Conservation (phyloP, 1,284 basidiomycete species). For the Ceratobasidium sp. region DNA sequence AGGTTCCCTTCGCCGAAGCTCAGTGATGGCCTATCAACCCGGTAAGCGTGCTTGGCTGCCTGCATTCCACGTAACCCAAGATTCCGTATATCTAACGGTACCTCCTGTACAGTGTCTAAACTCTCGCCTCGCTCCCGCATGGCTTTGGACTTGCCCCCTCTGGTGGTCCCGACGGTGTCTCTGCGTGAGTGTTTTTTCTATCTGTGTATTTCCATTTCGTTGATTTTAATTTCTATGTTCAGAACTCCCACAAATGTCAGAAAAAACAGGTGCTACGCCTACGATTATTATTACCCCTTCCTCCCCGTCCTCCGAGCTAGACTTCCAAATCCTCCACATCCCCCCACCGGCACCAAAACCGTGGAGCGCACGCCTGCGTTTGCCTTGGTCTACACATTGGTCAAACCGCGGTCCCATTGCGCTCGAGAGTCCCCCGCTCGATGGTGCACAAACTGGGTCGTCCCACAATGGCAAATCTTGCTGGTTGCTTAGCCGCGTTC, state of each 20-base stretch:
- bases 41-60: constrained; percentile 35
- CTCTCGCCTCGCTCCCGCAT: constrained; percentile 40
- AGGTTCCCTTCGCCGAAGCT: constrained; percentile 30
- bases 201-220: neutral
- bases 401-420: constrained; percentile 41
- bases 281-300: constrained; percentile 46
- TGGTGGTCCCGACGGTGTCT: constrained; percentile 42
- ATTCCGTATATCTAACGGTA: neutral
- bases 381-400: constrained; percentile 44
- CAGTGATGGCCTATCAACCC: constrained; percentile 44
- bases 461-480: neutral
- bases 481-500: constrained; percentile 18
- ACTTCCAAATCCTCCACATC: constrained; percentile 43
- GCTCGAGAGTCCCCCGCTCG: constrained; percentile 35
- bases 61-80: constrained; percentile 23
- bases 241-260: constrained; percentile 45
- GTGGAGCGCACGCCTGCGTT: constrained; percentile 37
- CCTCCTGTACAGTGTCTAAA: constrained; percentile 1
- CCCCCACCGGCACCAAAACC: constrained; percentile 23
- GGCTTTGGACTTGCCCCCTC: constrained; percentile 43
- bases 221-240: constrained; percentile 5
- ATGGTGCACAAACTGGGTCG: neutral
- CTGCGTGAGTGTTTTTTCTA: constrained; percentile 24
- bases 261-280: constrained; percentile 42
- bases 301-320: constrained; percentile 44